Evolutionary conservation across 345 rosid species (phyloP), one percentile per base, ranked within the genome.

Genomic region (Citrus glauca): DNA sequence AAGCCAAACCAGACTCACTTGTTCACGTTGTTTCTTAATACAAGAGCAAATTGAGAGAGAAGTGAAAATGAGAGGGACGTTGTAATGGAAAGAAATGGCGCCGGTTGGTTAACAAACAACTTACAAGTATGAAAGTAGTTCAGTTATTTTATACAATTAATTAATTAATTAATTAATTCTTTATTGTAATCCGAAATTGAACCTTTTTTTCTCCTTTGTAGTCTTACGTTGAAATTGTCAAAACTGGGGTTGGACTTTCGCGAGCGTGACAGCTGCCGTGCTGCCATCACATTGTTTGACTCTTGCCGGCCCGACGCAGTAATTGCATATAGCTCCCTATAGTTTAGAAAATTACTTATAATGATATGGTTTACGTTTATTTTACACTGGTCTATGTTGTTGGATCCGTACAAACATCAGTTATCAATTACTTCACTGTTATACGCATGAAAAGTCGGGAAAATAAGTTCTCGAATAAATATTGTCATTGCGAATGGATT

Each of bases 1-100:
- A 68, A 77, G 80, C 71, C 53, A 72, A 72, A 73, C 73, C 68
- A 66, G 73, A 73, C 73, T 40, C 30, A 28, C 50, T 25, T 11
- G 55, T 2, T 40, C 7, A 67, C 17, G 50, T 25, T 60, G 56
- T 59, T 59, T 59, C 4, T n/a, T n/a, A 53, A 53, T 19, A 59
- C 4, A 7, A 22, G 4, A 59, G 24, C 35, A 19, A 35, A 19
- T 20, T 9, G 27, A 53, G 62, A 53, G 42, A 53, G 75, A 24
- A 37, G 9, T 17, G 33, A 6, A 38, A 25, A 11, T 0, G 65
- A 66, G 14, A 11, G 10, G 24, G 40, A 48, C 78, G 65, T 48
- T 48, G 48, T 13, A 75, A 30, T 50, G 20, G 20, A 22, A 4
- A 24, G 28, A 32, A n/a, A 19, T 62, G 60, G 69, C 40, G 69